Evolutionary conservation across 768 basidiomycete genomes (phyloP).

Genomic region (Suillus decipiens): DNA sequence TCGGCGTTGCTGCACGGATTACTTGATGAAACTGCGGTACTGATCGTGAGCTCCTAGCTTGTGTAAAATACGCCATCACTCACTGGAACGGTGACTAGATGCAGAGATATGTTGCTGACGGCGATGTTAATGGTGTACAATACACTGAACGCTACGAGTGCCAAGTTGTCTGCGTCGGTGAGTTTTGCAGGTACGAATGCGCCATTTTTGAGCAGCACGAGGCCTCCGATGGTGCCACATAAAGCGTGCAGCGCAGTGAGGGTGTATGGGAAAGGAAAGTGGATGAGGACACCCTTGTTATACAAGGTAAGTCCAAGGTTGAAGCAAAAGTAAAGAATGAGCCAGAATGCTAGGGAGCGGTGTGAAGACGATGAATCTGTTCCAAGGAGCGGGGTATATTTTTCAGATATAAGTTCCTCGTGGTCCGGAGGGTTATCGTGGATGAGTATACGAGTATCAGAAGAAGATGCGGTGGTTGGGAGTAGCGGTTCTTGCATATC

Average conservation of each 20-base stretch:
- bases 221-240: slow-evolving; percentile 82
- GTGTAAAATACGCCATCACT: slow-evolving; percentile 33
- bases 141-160: slow-evolving; percentile 79
- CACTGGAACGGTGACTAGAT: slow-evolving; percentile 88
- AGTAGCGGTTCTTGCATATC: background rate
- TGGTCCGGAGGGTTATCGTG: background rate
- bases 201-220: slow-evolving; percentile 57
- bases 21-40: slow-evolving; percentile 89
- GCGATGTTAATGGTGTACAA: slow-evolving; percentile 95
- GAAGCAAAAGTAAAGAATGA: slow-evolving; percentile 83
- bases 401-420: background rate
- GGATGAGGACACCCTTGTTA: slow-evolving; percentile 91
- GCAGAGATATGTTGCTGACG: slow-evolving; percentile 88
- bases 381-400: background rate
- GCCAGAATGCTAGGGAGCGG: slow-evolving; percentile 54
- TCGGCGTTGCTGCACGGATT: slow-evolving; percentile 87
- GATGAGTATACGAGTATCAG: slow-evolving; percentile 10
- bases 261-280: slow-evolving; percentile 95
- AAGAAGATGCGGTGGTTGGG: slow-evolving; percentile 14
- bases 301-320: slow-evolving; percentile 92
- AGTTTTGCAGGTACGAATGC: slow-evolving; percentile 60
- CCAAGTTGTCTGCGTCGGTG: slow-evolving; percentile 50
- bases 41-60: background rate
- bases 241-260: slow-evolving; percentile 92
- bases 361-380: slow-evolving; percentile 5